phyloP scores from a whole-genome alignment of 805 yeast species.

The Maudiozyma serrabonitensis region DNA sequence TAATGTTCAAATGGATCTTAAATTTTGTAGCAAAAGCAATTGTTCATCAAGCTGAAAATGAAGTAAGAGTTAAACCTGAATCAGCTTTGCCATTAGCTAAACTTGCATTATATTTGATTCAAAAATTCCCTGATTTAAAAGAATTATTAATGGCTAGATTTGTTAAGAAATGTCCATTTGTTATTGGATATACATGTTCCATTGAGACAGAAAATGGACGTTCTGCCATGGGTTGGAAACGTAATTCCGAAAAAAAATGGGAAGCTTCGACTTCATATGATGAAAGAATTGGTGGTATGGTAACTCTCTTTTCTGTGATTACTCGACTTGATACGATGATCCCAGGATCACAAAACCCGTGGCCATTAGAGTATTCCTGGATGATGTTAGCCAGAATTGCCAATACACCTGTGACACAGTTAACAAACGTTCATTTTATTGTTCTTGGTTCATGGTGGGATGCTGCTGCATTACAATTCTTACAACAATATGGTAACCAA shows the following conservation, averaged over 20 bases:
- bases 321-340: constrained; percentile 35
- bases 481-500: constrained; percentile 55
- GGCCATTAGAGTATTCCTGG: constrained; percentile 47
- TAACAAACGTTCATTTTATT: constrained; percentile 62
- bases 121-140: constrained; percentile 35
- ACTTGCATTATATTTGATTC: constrained; percentile 46
- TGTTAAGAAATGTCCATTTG: constrained; percentile 82
- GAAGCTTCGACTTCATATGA: constrained; percentile 59
- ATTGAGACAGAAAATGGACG: constrained; percentile 80
- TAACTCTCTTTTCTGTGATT: constrained; percentile 69
- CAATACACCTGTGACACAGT: constrained; percentile 41
- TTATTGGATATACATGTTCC: constrained; percentile 71
- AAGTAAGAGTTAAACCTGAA: constrained; percentile 68
- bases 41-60: constrained; percentile 88
- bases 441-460: constrained; percentile 90
- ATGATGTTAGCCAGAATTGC: constrained; percentile 57
- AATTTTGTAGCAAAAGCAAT: constrained; percentile 80
- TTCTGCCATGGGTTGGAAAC: constrained; percentile 78
- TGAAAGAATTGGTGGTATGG: constrained; percentile 82
- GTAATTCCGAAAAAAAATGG: constrained; percentile 34
- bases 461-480: constrained; percentile 51
- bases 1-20: constrained; percentile 62
- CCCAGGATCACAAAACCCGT: constrained; percentile 2
- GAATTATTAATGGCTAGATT: constrained; percentile 57
- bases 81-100: constrained; percentile 74